Base-by-base conservation (phyloP, 2,329 filamentous ascomycete species). In the Diaporthe destruens region DNA sequence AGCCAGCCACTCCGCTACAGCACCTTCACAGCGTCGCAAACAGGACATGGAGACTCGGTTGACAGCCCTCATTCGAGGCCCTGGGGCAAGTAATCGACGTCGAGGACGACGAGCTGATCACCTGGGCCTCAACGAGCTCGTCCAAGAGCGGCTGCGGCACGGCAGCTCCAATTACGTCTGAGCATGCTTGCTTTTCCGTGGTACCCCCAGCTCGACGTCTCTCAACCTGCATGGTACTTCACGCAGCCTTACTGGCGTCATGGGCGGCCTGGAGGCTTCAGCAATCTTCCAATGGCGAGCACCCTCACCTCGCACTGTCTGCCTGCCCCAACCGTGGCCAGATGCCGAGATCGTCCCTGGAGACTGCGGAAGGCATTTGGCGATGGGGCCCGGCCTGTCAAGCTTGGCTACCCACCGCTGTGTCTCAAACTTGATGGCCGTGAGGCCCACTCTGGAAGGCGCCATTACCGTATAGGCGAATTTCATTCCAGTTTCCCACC, bases 401-500 rank as follows among this genome's bases (percentile, higher is more conserved):
- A 51, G 47, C 68, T 61, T 70, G 68, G 59, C 61, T 68, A 23
- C 47, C 59, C 54, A 68, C 39, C 29, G 36, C 36, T 54, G 32
- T 74, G 72, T 74, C 72, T 74, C 72, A 74, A 29, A 65, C 39
- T 36, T 18, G 59, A 32, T 71, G 69, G 59, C 36, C 66, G 61
- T 51, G 54, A 73, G 53, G 69, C 42, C 54, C 29, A 44, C 54
- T 59, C 55, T 42, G 29, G 49, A 70, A 70, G 55, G 49, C 55
- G 55, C 56, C 44, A 59, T 56, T 56, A 67, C 63, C 69, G 63
- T 68, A 65, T 68, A 65, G 71, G 53, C 55, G 54, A 68, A 56
- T 36, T 56, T 72, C 72, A 74, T 74, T 74, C 72, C 72, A 74
- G 65, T 57, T 61, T 51, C 61, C 56, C 20, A 39, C 68, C 47